Evolutionary conservation across 2,329 filamentous ascomycete species (phyloP), one percentile per base, ranked within the genome.

Genomic region (Nannizziopsis barbatae): DNA sequence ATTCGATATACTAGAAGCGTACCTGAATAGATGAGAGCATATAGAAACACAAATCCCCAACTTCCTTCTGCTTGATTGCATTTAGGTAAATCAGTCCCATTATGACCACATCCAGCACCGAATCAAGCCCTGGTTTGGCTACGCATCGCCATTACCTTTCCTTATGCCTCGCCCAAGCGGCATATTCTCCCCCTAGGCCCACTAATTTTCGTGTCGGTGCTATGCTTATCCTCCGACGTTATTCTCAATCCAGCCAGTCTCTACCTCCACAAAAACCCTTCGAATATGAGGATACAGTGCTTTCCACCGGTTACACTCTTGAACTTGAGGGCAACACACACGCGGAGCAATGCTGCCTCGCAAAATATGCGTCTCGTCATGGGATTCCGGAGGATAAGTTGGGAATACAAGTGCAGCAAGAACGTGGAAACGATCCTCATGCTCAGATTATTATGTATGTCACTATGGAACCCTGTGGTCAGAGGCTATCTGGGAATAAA

Each of bases 201-300:
- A 88, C 86, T 45, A 96, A 96, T 65, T 98, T 88, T 71, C 80
- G 90, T 51, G 89, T 98, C 17, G 92, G 92, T 37, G 92, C 92
- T n/a, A 66, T 95, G n/a, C 74, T 96, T 35, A 75, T 92, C 50
- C 63, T 60, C 47, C 60, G 62, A 42, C 57, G 58, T 52, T 44
- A 52, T 17, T 45, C 31, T 30, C 15, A 47, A 56, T 62, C 33
- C 47, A 54, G 43, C 57, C 64, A 41, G 42, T 55, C 40, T 52
- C 50, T 39, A 22, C 20, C 17, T 22, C 11, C 37, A 11, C 32
- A 47, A 11, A 10, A 45, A 18, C 42, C 40, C 15, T 36, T 31
- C 27, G 14, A 5, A 10, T 37, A 15, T 18, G 37, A 42, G 17
- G 65, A 80, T 57, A 62, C 68, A 20, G 71, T 93, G 50, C 73